Base-by-base conservation (phyloP, 352 stramenopile genomes). In the Aphanomyces invadans region DNA sequence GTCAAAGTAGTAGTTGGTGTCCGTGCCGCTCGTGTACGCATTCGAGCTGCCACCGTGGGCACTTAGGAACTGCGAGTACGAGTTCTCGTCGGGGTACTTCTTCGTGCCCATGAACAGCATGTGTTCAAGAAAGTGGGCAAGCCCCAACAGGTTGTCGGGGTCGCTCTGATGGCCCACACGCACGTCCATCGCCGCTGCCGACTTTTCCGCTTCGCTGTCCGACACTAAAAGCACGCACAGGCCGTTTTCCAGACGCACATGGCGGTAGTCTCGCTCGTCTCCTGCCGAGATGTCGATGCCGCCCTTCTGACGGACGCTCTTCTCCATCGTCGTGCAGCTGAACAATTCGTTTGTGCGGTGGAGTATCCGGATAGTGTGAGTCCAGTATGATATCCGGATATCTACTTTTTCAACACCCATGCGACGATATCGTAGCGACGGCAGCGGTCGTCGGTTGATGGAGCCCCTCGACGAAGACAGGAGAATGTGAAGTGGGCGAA, bases 21-120 rank as follows among this genome's bases (percentile, higher is more conserved):
- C 79, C 66, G 95, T 85, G 42, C 70, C 79, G 32, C 81, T 79
- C 17, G 92, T 98, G 72, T 92, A 97, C 1, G 90, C 92, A 76
- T 98, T 98, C 49, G 75, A 89, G 11, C 62, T 78, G 7, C 92
- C 92, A 54, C 90, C 89, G 73, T 97, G 88, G 4, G 74, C 65
- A 25, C 69, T 77, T 2, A 98, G 70, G 70, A 88, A 97, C 42
- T 78, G 69, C 42, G 73, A 71, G 65, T 91, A 97, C 5, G 71
- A 81, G 73, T 92, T 83, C 73, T 97, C 90, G 44, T 91, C 76
- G 12, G 90, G 90, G 73, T 97, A 98, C 68, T 94, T 88, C 48
- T 95, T 75, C 26, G 88, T 97, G 11, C 92, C 92, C 23, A 98
- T 69, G 70, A 98, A 98, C 1, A 97, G 72, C 88, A 98, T 96